Conservation (phyloP, 768 basidiomycete species). For the Galerina sulciceps region DNA sequence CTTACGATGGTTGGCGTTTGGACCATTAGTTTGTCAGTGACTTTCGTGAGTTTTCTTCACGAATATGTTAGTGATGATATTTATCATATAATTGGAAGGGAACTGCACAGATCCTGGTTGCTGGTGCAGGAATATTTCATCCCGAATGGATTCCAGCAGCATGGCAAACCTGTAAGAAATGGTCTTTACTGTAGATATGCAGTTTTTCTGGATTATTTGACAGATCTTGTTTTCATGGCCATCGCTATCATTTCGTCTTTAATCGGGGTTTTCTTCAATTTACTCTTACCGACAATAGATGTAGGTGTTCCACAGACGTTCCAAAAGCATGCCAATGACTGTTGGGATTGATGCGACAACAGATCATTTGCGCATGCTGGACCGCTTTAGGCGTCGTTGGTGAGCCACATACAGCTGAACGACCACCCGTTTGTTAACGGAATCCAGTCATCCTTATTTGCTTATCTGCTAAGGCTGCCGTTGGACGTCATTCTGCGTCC, state of each 20-base stretch:
- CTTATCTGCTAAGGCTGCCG: slow-evolving; percentile 59
- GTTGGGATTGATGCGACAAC: slow-evolving; percentile 25
- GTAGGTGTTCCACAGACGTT: slow-evolving; percentile 30
- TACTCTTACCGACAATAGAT: slow-evolving; percentile 51
- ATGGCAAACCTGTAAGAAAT: slow-evolving; percentile 61
- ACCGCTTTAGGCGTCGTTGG: slow-evolving; percentile 61
- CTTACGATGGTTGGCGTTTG: slow-evolving; percentile 70
- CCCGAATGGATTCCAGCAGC: slow-evolving; percentile 60
- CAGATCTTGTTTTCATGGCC: slow-evolving; percentile 61
- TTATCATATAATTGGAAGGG: slow-evolving; percentile 35
- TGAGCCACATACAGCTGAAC: slow-evolving; percentile 17
- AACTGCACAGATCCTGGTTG: slow-evolving; percentile 62
- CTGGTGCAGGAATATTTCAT: slow-evolving; percentile 60
- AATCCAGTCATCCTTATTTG: slow-evolving; percentile 56
- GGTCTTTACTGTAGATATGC: neutral
- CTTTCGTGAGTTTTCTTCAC: slow-evolving; percentile 47
- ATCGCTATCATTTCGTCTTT: slow-evolving; percentile 50
- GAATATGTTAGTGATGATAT: neutral
- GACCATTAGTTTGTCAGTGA: slow-evolving; percentile 69
- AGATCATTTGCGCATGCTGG: slow-evolving; percentile 67
- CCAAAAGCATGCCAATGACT: neutral
- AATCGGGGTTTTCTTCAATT: slow-evolving; percentile 62
- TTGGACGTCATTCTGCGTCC: slow-evolving; percentile 54
- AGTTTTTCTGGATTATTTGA: slow-evolving; percentile 1
- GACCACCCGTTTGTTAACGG: neutral